These are phyloP conservation scores for Yarrowia sp. DNA, from an alignment of 805 yeast genomes.

Conservation along the genomic window DNA sequence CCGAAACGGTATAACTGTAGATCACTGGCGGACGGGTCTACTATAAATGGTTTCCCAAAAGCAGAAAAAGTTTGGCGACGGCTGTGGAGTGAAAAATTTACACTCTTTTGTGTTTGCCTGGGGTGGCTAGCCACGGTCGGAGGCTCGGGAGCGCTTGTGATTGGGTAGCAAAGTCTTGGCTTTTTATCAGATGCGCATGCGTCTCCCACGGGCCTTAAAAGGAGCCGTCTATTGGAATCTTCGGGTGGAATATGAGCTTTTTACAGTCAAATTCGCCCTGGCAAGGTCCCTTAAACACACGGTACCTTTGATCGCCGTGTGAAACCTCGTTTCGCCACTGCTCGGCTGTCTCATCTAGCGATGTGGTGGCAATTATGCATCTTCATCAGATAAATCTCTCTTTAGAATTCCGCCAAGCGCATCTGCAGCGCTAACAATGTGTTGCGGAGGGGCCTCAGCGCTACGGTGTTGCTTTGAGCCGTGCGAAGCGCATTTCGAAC, in stretches of 20 bases:
- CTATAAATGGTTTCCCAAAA: slow-evolving; percentile 1
- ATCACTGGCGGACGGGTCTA: no score
- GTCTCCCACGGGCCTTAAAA: neutral
- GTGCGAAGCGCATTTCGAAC: no score
- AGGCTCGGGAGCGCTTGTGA: neutral
- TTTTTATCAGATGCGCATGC: slow-evolving; percentile 21
- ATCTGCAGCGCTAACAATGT: neutral
- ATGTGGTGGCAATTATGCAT: slow-evolving; percentile 23
- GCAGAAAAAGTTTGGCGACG: no score
- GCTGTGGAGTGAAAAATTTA: neutral
- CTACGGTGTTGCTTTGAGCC: no score
- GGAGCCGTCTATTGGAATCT: neutral
- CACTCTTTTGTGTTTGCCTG: neutral
- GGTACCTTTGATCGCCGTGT: neutral
- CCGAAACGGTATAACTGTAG: neutral
- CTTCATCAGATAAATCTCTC: slow-evolving; percentile 7
- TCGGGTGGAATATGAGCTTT: no score
- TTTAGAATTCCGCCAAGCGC: slow-evolving; percentile 7
- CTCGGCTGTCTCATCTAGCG: neutral
- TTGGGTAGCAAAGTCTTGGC: slow-evolving; percentile 25
- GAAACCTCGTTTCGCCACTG: neutral
- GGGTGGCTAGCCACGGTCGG: neutral
- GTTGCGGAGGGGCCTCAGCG: no score
- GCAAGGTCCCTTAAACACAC: no score
- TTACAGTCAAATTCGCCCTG: no score